Percentiles rank a stretch among this genome's conserved stretches.
Conservation (phyloP, 2,329 filamentous ascomycete species). For the Talaromyces funiculosus region DNA sequence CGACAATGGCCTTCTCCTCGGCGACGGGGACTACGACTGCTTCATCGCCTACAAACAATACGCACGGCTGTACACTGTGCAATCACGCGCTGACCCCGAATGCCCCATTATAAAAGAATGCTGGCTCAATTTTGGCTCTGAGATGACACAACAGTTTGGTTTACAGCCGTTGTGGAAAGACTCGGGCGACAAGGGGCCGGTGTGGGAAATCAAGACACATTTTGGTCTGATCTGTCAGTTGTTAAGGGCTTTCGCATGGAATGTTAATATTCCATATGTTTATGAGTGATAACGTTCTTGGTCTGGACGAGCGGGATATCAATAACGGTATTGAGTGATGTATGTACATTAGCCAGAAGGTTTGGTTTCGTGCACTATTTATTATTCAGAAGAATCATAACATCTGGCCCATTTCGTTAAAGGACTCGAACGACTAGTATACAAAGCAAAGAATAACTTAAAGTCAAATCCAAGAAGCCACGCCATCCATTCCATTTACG, state of each 20-base stretch:
- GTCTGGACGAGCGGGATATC: neutral
- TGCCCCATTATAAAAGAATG: conserved; percentile 4
- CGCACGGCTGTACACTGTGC: conserved; percentile 4
- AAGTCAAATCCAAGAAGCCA: neutral
- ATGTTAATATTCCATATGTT: conserved; percentile 12
- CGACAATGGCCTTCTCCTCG: neutral
- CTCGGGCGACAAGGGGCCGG: neutral
- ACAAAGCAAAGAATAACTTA: neutral
- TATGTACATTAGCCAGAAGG: neutral
- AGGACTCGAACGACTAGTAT: neutral
- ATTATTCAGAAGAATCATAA: neutral
- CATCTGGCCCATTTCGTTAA: neutral
- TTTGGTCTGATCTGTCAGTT: conserved; percentile 10
- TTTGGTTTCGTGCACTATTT: no score
- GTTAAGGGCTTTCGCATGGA: conserved; percentile 12
- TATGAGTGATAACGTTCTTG: neutral
- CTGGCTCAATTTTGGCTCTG: conserved; percentile 6
- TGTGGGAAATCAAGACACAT: conserved; percentile 12
- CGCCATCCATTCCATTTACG: neutral
- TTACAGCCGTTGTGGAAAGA: conserved; percentile 9
- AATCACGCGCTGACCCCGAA: neutral
- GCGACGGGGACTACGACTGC: conserved; percentile 11
- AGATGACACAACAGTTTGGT: neutral
- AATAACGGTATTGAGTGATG: no score
- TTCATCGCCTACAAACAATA: conserved; percentile 9